Conservation (phyloP, 2,329 filamentous ascomycete species). For the Trichoderma atrobrunneum region DNA sequence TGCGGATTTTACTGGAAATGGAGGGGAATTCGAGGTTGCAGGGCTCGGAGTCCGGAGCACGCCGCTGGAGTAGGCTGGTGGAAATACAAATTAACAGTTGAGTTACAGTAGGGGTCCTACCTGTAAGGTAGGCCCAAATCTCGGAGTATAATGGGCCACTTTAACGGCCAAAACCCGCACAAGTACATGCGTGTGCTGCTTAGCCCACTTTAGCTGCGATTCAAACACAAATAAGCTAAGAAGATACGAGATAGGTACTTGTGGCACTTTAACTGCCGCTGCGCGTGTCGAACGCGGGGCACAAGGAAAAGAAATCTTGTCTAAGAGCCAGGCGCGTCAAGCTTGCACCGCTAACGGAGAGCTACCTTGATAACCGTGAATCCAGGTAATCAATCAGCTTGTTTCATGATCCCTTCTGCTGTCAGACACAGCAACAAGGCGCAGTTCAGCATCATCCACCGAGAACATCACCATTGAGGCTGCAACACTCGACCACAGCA, state of each 20-base stretch:
- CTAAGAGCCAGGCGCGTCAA: conserved; percentile 3
- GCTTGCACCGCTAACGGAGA: neutral
- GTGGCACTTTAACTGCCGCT: neutral
- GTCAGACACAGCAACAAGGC: neutral
- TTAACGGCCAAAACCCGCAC: neutral
- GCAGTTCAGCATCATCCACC: neutral
- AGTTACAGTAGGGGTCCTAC: neutral
- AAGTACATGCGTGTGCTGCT: neutral
- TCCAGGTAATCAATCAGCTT: neutral
- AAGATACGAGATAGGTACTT: neutral
- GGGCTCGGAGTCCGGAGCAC: neutral
- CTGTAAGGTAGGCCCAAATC: neutral
- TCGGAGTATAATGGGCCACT: neutral
- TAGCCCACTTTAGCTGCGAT: neutral
- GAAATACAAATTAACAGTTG: too few species aligned
- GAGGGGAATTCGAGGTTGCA: neutral
- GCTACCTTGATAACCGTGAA: neutral
- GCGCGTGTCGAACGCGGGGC: conserved; percentile 14
- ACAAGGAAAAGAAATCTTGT: neutral
- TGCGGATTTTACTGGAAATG: neutral
- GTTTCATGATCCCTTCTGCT: neutral
- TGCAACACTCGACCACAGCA: neutral
- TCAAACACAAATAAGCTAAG: neutral
- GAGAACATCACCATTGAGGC: neutral
- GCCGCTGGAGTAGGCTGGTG: neutral